Base-by-base conservation (phyloP, 2,329 filamentous ascomycete genomes). In the Neopestalotiopsis rosae region DNA sequence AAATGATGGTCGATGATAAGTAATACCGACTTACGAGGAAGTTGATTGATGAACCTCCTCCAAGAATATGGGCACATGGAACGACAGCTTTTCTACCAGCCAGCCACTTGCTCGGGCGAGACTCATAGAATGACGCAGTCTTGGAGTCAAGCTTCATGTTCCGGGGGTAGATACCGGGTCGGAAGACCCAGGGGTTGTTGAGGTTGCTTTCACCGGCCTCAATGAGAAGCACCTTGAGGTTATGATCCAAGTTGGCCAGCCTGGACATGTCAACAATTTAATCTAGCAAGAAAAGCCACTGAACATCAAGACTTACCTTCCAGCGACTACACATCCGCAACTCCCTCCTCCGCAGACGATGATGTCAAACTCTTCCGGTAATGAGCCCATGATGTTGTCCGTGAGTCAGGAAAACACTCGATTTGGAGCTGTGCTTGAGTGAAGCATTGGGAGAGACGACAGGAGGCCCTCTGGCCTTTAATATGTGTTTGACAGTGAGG, bases 331-430 rank as follows among this genome's bases (percentile, higher is more conserved):
- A 76, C 86, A 88, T 40, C 86, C 90, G 71, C 87, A 89, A 77
- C 90, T 92, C 67, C 92, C 92, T 76, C 92, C 92, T 75, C 92
- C 92, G 72, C 90, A 92, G 38, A 94, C 91, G 74, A 94, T 94
- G 74, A 94, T 94, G 78, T 94, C 92, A 76, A 93, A 92, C 84
- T 94, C 92, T 69, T 94, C 91, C 45, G 92, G 91, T 71, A 94
- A 76, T 67, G 76, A 71, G 69, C 78, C 78, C 80, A 82, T 82
- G 24, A 70, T 75, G 61, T 45, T 6, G 5, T 64, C 14, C 49
- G 17, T 62, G 13, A 13, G 57, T 28, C 9, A 17, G 20, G 45
- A 7, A 28, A 52, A 7, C 20, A 20, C 20, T 52, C n/a, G 45
- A 20, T 17, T 12, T 7, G 20, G n/a, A 4, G 17, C 17, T 52